Evolutionary conservation across 2,329 filamentous ascomycete species (phyloP).

Genomic region (Penicillium sp.): DNA sequence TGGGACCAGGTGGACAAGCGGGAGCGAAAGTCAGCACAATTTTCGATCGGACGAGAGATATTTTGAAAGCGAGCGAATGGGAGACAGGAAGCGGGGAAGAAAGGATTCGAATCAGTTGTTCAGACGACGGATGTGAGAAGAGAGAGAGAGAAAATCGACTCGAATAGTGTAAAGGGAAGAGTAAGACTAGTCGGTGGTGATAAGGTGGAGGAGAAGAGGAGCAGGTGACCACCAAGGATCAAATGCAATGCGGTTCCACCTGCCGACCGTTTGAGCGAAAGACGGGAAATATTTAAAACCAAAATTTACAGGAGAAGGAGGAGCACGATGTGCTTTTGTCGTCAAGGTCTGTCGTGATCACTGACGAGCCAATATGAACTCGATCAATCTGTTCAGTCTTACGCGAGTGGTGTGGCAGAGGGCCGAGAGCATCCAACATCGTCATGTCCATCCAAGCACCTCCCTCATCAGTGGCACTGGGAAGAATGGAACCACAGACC

Average conservation of each 20-base stretch:
- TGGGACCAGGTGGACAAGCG: not conserved
- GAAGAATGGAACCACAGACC: slow-evolving; percentile 20
- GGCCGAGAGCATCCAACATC: too few relatives aligned
- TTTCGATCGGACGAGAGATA: too few relatives aligned
- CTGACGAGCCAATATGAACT: too few relatives aligned
- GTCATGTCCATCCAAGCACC: not conserved
- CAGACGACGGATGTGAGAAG: not conserved
- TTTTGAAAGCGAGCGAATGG: slow-evolving; percentile 7
- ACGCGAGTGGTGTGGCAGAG: not conserved
- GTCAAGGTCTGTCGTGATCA: too few relatives aligned
- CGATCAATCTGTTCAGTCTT: not conserved
- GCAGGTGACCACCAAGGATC: slow-evolving; percentile 13
- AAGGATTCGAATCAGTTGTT: slow-evolving; percentile 1
- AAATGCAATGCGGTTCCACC: slow-evolving; percentile 9
- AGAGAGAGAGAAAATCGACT: slow-evolving; percentile 6
- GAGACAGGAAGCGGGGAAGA: slow-evolving; percentile 3
- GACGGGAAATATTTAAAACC: not conserved
- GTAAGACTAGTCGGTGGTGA: not conserved
- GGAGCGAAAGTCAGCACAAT: not conserved
- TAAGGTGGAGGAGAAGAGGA: slow-evolving; percentile 6
- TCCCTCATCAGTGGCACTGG: too few relatives aligned
- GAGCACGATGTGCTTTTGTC: too few relatives aligned
- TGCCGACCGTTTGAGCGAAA: not conserved
- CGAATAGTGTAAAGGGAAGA: not conserved
- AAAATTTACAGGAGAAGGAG: too few relatives aligned